Evolutionary conservation across 2,329 filamentous ascomycete species (phyloP).

Genomic region (Penicillium sp.): DNA sequence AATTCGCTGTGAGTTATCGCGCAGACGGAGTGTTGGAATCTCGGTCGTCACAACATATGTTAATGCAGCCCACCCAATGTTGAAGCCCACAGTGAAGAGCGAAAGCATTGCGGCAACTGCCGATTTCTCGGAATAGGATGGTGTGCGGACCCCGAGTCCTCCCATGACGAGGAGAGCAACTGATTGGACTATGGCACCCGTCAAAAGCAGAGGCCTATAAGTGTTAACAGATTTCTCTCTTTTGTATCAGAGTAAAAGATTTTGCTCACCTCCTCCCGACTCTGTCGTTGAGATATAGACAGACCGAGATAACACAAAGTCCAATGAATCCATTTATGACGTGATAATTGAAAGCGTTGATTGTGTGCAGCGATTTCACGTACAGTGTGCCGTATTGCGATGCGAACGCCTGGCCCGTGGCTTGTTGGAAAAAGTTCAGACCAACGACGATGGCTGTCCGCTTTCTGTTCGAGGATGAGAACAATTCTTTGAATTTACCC

Average conservation of each 20-base stretch:
- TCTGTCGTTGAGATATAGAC: not conserved
- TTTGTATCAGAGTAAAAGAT: not conserved
- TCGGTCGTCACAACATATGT: slow-evolving; percentile 25
- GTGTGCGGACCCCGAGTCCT: not conserved
- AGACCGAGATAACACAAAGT: not conserved
- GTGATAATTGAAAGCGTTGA: slow-evolving; percentile 23
- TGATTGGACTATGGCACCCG: not conserved
- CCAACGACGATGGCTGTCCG: slow-evolving; percentile 22
- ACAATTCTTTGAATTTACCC: slow-evolving; percentile 22
- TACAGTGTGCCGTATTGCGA: slow-evolving; percentile 24
- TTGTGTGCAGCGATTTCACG: slow-evolving; percentile 19
- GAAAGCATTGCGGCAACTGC: slow-evolving; percentile 16
- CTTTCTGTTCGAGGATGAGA: slow-evolving; percentile 21
- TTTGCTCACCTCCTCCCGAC: not conserved
- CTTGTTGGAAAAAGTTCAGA: slow-evolving; percentile 27
- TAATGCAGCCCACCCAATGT: slow-evolving; percentile 19
- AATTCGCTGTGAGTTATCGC: slow-evolving; percentile 10
- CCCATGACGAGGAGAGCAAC: not conserved
- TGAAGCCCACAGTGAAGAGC: slow-evolving; percentile 14
- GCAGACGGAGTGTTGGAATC: slow-evolving; percentile 13
- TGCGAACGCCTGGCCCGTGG: slow-evolving; percentile 23
- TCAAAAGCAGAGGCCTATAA: not conserved
- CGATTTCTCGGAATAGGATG: not conserved
- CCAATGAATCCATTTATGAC: slow-evolving; percentile 12
- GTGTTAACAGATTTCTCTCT: not conserved